phyloP scores from a whole-genome alignment of 2,329 filamentous ascomycete genomes.

The Pseudohalonectria lignicola region DNA sequence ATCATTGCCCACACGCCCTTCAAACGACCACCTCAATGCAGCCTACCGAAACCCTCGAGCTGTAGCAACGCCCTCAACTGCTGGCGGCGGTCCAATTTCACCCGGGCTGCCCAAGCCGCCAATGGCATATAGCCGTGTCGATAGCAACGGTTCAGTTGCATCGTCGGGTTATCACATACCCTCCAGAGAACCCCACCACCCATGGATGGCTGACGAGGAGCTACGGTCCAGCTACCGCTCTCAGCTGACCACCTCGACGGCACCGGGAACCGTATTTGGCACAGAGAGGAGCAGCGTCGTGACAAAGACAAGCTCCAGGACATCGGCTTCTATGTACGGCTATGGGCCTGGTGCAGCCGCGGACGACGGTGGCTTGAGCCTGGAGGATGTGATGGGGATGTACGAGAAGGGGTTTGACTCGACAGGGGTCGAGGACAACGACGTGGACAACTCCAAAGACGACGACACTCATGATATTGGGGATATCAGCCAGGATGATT shows the following conservation, averaged over 20 bases:
- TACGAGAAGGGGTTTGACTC: conserved; percentile 54
- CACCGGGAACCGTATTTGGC: conserved; percentile 45
- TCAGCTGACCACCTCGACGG: conserved; percentile 41
- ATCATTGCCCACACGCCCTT: conserved; percentile 27
- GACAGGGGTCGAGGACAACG: conserved; percentile 30
- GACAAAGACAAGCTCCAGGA: conserved; percentile 69
- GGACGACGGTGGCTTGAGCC: conserved; percentile 44
- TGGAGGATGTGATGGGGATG: conserved; percentile 61
- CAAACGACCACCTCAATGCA: conserved; percentile 24
- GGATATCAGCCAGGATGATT: conserved; percentile 6
- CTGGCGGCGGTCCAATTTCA: conserved; percentile 5
- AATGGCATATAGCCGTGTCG: conserved; percentile 17
- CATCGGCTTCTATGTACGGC: conserved; percentile 37
- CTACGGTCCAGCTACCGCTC: conserved; percentile 45
- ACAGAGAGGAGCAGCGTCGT: conserved; percentile 76
- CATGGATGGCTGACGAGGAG: conserved; percentile 40
- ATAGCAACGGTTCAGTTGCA: conserved; percentile 23
- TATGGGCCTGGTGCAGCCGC: conserved; percentile 11
- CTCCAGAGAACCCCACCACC: conserved; percentile 17
- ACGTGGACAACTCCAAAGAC: conserved; percentile 16
- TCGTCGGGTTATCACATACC: conserved; percentile 2
- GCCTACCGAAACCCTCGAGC: conserved; percentile 6
- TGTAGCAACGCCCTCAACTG: conserved; percentile 4
- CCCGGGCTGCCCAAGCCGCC: conserved; percentile 16
- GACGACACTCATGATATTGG: conserved; percentile 12